Evolutionary conservation across 768 basidiomycete species (phyloP).

Genomic region (Lentinus tigrinus): DNA sequence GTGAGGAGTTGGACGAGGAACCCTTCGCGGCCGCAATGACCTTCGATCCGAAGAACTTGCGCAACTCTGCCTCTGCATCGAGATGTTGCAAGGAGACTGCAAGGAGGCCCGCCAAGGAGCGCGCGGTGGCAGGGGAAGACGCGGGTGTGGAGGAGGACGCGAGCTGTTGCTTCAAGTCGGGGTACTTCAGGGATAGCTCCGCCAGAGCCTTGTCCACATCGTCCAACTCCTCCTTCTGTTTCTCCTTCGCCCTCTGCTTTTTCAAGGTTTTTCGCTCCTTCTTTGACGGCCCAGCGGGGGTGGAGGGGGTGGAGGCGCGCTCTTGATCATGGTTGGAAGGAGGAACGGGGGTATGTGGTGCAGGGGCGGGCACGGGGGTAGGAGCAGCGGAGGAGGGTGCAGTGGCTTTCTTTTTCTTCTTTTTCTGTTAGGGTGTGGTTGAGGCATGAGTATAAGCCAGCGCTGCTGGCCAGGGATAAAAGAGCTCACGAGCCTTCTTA

Average conservation of each 20-base stretch:
- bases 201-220: conserved; percentile 84
- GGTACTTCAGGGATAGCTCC: conserved; percentile 79
- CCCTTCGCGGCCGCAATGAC: conserved; percentile 70
- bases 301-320: neutral
- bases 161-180: conserved; percentile 45
- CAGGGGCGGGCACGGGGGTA: neutral
- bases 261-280: conserved; percentile 57
- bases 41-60: conserved; percentile 90
- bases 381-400: conserved; percentile 7
- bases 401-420: conserved; percentile 29
- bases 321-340: neutral
- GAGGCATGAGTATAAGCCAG: neutral
- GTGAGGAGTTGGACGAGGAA: conserved; percentile 24
- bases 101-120: conserved; percentile 52
- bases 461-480: neutral
- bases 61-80: conserved; percentile 87
- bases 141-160: conserved; percentile 23
- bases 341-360: neutral
- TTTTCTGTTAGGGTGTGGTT: conserved; percentile 14
- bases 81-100: conserved; percentile 80
- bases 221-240: conserved; percentile 53
- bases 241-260: conserved; percentile 64
- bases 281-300: conserved; percentile 22
- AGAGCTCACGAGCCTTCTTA: conserved; percentile 29
- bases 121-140: conserved; percentile 26